These are phyloP conservation scores for Pythium insidiosum DNA, from an alignment of 352 stramenopile species.

Conservation along the genomic window DNA sequence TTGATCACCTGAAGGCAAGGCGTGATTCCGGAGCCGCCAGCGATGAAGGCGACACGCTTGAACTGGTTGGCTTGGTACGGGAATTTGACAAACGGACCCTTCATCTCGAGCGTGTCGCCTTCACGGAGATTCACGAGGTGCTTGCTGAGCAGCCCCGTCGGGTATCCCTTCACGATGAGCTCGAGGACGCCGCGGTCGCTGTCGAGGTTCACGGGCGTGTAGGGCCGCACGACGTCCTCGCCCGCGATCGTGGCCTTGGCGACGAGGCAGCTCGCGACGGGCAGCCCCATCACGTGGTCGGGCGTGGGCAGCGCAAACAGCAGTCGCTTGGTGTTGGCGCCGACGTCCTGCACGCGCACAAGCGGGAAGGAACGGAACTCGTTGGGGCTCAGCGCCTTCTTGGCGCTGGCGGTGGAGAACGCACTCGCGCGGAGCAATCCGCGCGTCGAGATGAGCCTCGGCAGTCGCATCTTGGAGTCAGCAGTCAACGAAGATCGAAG, in stretches of 20 bases:
- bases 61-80: too few species aligned
- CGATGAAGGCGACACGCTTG: conserved; percentile 73
- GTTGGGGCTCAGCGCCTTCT: conserved; percentile 33
- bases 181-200: conserved; percentile 67
- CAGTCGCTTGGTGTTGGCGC: conserved; percentile 54
- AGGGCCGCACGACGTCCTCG: conserved; percentile 66
- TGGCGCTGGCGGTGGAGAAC: conserved; percentile 4
- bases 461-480: background rate
- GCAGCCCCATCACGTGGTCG: conserved; percentile 62
- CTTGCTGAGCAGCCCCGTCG: too few species aligned
- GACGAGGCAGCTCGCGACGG: conserved; percentile 49
- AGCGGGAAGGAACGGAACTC: conserved; percentile 65
- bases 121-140: too few species aligned
- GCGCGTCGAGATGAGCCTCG: background rate
- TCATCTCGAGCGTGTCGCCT: too few species aligned
- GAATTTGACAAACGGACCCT: too few species aligned
- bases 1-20: conserved; percentile 71
- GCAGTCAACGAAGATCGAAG: background rate
- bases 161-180: conserved; percentile 84
- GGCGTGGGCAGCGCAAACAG: conserved; percentile 41
- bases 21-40: conserved; percentile 78
- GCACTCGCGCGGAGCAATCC: background rate
- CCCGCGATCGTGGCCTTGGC: conserved; percentile 48
- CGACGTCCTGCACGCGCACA: conserved; percentile 46
- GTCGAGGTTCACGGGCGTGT: conserved; percentile 83